Evolutionary conservation across 1,139 yeast genomes (phyloP).

Genomic region (Geotrichum reessii): DNA sequence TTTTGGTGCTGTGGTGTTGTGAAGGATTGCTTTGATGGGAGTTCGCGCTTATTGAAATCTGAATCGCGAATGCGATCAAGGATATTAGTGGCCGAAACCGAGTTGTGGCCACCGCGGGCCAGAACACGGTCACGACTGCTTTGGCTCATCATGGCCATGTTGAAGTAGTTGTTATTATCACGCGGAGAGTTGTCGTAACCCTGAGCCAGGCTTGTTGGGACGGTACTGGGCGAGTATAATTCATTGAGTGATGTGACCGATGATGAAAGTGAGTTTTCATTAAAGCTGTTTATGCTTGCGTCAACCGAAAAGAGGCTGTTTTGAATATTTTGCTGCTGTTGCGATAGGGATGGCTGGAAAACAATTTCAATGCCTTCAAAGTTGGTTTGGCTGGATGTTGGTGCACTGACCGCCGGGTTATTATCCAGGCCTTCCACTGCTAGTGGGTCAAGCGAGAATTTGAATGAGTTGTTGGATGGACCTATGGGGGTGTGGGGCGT

Average conservation of each 20-base stretch:
- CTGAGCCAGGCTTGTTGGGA: constrained; percentile 1
- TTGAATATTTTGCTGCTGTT: not conserved
- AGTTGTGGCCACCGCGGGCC: constrained; percentile 9
- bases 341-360: not conserved
- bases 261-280: constrained; percentile 9
- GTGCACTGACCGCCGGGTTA: constrained; percentile 4
- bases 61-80: constrained; percentile 7
- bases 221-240: constrained; percentile 14
- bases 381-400: constrained; percentile 9
- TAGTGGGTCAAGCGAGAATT: constrained; percentile 34
- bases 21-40: not conserved
- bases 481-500: constrained; percentile 7
- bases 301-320: not conserved
- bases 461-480: constrained; percentile 25
- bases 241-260: constrained; percentile 16
- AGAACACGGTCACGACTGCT: not conserved
- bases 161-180: constrained; percentile 6
- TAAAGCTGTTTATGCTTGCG: not conserved
- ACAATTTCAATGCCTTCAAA: not conserved
- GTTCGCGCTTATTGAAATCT: not conserved
- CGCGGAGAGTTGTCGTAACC: constrained; percentile 9
- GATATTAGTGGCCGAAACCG: constrained; percentile 7
- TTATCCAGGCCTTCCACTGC: constrained; percentile 34
- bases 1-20: not conserved
- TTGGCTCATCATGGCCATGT: not conserved